A percentile compares a stretch with the other conserved stretches of the same genome.
Conservation (phyloP, 2,329 filamentous ascomycete genomes). For the Fusarium sp. region DNA sequence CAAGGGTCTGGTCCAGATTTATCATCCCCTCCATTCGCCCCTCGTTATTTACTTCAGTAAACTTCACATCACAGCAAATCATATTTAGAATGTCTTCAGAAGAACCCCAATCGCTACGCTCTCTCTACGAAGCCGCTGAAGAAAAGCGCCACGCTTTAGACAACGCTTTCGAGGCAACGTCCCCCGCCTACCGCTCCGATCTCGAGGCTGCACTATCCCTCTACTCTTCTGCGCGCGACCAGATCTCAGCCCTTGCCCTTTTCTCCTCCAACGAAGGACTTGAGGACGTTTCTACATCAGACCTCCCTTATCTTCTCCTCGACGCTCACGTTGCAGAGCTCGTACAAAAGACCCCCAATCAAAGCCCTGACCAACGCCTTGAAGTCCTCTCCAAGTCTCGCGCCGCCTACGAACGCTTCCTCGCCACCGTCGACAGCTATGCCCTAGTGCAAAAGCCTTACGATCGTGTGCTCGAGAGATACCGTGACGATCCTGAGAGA, state of each 20-base stretch:
- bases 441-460: conserved; percentile 74
- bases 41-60: not conserved
- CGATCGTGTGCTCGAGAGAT: conserved; percentile 76
- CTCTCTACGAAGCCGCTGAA: conserved; percentile 64
- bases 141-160: conserved; percentile 69
- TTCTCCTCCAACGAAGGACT: conserved; percentile 92
- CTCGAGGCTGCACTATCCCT: conserved; percentile 74
- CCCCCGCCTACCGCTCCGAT: conserved; percentile 73
- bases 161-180: conserved; percentile 71
- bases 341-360: conserved; percentile 72
- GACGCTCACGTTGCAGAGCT: conserved; percentile 85
- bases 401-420: conserved; percentile 80
- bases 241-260: conserved; percentile 77
- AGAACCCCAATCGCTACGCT: conserved; percentile 62
- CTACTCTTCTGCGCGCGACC: conserved; percentile 78
- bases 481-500: conserved; percentile 75
- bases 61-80: not conserved
- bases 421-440: conserved; percentile 83
- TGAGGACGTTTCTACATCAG: conserved; percentile 87
- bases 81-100: conserved; percentile 50
- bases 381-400: conserved; percentile 72
- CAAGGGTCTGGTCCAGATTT: conserved; percentile 29
- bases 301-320: conserved; percentile 86
- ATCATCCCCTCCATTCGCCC: conserved; percentile 25
- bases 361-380: conserved; percentile 68